Conservation (phyloP, 345 rosid species). For the Corymbia maculata region DNA sequence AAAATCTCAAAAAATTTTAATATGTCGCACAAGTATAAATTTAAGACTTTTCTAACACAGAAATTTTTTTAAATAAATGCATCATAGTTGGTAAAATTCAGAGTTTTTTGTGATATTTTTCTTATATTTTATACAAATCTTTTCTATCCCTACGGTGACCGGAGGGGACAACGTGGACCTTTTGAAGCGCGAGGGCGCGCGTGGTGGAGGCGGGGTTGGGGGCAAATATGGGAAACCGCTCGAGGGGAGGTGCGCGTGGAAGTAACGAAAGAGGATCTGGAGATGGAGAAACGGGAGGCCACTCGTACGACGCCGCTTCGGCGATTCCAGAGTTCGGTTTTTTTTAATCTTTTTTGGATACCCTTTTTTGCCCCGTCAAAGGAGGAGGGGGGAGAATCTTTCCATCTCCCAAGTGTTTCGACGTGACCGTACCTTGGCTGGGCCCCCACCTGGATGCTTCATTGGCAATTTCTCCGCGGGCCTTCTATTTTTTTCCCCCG, state of each 20-base stretch:
- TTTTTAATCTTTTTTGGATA: neutral
- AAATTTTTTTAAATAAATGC: too few species aligned
- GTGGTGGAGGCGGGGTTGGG: fast-evolving
- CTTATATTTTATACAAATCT: too few species aligned
- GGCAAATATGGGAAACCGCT: neutral
- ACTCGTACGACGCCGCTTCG: neutral
- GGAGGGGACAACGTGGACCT: neutral
- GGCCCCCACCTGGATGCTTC: neutral
- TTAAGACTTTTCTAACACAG: too few species aligned
- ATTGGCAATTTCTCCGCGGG: neutral
- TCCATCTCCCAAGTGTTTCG: neutral
- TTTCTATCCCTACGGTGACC: too few species aligned
- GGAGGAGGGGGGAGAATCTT: neutral
- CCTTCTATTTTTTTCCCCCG: fast-evolving
- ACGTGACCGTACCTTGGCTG: neutral
- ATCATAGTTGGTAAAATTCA: too few species aligned
- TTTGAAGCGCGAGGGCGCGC: neutral
- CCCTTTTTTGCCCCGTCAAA: neutral
- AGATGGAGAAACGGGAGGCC: neutral
- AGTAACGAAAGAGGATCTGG: neutral
- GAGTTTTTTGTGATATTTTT: too few species aligned
- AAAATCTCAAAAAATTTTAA: too few species aligned
- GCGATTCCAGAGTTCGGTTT: neutral
- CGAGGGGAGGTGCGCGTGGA: neutral
- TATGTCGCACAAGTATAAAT: too few species aligned